These are phyloP conservation scores for Tanacetum coccineum DNA, from an alignment of 129 eudicot species.

Conservation along the genomic window DNA sequence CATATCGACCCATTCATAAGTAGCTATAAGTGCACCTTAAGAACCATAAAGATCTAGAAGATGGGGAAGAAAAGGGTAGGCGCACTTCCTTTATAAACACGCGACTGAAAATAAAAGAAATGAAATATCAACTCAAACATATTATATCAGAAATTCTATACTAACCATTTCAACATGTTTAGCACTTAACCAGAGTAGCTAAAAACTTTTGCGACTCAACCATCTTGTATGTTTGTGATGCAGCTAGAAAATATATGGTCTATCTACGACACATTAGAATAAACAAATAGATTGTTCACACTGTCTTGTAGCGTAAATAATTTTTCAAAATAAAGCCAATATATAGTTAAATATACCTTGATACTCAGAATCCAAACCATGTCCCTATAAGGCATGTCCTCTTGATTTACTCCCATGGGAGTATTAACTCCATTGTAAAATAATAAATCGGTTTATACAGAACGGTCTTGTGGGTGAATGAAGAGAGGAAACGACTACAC, in stretches of 20 bases:
- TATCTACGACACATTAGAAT: conserved; percentile 39
- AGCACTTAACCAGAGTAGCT: conserved; percentile 71
- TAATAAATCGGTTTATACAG: too few species aligned
- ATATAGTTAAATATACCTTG: conserved; percentile 40
- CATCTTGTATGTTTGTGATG: conserved; percentile 84
- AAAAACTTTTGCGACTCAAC: conserved; percentile 77
- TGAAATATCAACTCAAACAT: conserved; percentile 25
- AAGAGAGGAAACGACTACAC: too few species aligned
- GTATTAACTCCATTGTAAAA: too few species aligned
- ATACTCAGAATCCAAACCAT: conserved; percentile 87
- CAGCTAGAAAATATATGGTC: conserved; percentile 71
- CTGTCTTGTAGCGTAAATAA: neutral
- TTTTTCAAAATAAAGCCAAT: too few species aligned
- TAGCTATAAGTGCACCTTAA: conserved; percentile 54
- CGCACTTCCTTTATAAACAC: conserved; percentile 75
- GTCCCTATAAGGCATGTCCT: conserved; percentile 80
- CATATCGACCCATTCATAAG: neutral
- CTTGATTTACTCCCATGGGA: conserved; percentile 80
- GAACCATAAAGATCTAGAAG: conserved; percentile 80
- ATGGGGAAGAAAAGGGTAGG: conserved; percentile 80
- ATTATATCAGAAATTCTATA: neutral
- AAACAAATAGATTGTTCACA: neutral
- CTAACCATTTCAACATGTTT: conserved; percentile 16
- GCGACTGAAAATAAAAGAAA: conserved; percentile 49
- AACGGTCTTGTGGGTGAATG: too few species aligned